A percentile compares a stretch with the other conserved stretches of the same genome.
Evolutionary conservation across 2,329 filamentous ascomycete species (phyloP).

Genomic region (Bertia moriformis): DNA sequence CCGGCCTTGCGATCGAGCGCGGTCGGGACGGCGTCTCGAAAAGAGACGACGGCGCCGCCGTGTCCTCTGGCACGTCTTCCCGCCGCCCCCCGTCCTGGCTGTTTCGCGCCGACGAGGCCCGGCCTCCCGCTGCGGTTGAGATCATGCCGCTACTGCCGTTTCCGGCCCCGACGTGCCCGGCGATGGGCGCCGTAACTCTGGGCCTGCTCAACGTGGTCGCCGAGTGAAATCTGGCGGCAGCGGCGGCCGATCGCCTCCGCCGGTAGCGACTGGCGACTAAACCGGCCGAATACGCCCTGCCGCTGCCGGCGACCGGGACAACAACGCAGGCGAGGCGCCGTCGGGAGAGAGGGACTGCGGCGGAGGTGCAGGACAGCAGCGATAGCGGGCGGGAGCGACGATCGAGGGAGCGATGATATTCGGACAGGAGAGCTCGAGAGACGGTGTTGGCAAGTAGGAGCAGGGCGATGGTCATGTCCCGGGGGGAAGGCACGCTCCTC

Average conservation of each 20-base stretch:
- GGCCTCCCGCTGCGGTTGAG: background rate
- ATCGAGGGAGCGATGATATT: background rate
- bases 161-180: too few relatives aligned
- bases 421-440: background rate
- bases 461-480: background rate
- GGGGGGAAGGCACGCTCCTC: too few relatives aligned
- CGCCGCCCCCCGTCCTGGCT: background rate
- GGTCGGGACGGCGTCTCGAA: background rate
- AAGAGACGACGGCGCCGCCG: background rate
- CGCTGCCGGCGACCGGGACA: background rate
- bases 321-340: background rate
- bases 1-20: background rate
- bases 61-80: background rate
- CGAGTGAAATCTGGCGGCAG: too few relatives aligned
- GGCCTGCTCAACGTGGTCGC: too few relatives aligned
- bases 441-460: background rate
- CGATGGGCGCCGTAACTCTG: background rate
- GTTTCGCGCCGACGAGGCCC: background rate
- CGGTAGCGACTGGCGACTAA: background rate
- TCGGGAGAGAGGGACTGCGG: background rate
- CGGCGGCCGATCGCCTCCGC: background rate
- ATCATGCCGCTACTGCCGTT: background rate
- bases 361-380: background rate
- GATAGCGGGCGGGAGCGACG: background rate
- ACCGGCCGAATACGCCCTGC: background rate